These are phyloP conservation scores for Setaria viridis DNA, from an alignment of 202 grass and related monocot genomes.

Conservation along the genomic window DNA sequence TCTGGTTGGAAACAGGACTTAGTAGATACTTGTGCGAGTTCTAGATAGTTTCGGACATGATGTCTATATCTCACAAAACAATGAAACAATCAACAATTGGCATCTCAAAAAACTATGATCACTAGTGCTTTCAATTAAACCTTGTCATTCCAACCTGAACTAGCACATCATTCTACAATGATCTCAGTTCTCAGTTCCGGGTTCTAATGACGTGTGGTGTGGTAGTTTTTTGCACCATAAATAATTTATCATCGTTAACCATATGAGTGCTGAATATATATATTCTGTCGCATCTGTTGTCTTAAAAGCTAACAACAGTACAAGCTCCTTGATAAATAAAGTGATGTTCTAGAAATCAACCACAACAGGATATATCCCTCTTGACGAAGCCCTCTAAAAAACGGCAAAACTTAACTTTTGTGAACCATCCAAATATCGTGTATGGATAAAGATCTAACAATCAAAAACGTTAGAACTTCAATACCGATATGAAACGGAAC, in stretches of 20 bases:
- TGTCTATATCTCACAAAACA: not conserved
- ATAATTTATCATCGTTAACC: not conserved
- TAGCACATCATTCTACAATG: not conserved
- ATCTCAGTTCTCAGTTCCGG: not conserved
- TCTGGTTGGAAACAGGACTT: not conserved
- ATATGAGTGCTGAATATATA: conserved; percentile 1
- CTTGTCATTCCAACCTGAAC: conserved; percentile 2
- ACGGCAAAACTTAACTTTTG: not conserved
- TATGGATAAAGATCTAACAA: not conserved
- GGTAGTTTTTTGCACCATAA: conserved; percentile 1
- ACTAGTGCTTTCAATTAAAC: conserved; percentile 17
- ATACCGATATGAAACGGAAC: not conserved
- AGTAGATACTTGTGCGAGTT: not conserved
- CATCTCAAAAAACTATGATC: not conserved
- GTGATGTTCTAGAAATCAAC: not conserved
- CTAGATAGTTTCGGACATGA: not conserved
- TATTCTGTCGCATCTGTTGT: not conserved
- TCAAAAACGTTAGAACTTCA: not conserved
- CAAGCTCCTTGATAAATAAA: not conserved
- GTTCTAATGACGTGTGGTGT: not conserved
- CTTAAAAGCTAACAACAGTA: not conserved
- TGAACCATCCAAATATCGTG: not conserved
- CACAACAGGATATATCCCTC: not conserved
- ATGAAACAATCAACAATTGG: not conserved
- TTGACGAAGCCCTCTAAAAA: not conserved